Evolutionary conservation across 495 filamentous ascomycete genomes (phyloP), one percentile per base, ranked within the genome.

Genomic region (Lentithecium fluviatile): DNA sequence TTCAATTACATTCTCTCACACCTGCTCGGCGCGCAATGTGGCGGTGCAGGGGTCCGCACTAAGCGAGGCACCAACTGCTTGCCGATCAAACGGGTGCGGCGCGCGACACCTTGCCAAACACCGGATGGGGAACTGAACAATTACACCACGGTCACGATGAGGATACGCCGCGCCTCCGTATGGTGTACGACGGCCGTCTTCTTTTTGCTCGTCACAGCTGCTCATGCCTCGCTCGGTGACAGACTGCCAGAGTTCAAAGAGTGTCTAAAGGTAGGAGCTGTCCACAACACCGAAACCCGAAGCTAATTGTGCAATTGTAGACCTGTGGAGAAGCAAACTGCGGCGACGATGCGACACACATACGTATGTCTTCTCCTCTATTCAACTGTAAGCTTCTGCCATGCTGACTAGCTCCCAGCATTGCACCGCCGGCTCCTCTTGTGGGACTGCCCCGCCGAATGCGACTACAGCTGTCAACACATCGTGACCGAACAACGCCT

Each of bases 391-490:
- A 42, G 13, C 34, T 47, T n/a, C 20, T 43, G 19, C 55, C 50
- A 42, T 65, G 40, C 53, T 53, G 21, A 57, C 37, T 8, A 5
- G 29, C 21, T 52, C 43, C 24, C 70, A 84, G 86, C 88, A 59
- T 68, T 89, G 71, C 79, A 85, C 69, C 88, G 79, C 73, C 83
- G 83, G 36, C 78, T 91, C 63, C 83, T 90, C 68, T 72, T 90
- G 73, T 91, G 88, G 88, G 79, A 77, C 65, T 98, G 94, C 76
- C 85, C 90, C 34, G 72, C 86, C 69, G 93, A 98, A 81, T 98
- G 94, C 82, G 94, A 98, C 78, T 96, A 98, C 79, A 88, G 88
- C 46, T 98, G 94, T 80, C 94, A 98, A 73, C 94, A 96, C 79
- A 88, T 96, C 73, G 80, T 94, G 52, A 97, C 94, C 52, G 75